Conservation (phyloP, 805 yeast species). For the Trichomonascus vanleenenianus region DNA sequence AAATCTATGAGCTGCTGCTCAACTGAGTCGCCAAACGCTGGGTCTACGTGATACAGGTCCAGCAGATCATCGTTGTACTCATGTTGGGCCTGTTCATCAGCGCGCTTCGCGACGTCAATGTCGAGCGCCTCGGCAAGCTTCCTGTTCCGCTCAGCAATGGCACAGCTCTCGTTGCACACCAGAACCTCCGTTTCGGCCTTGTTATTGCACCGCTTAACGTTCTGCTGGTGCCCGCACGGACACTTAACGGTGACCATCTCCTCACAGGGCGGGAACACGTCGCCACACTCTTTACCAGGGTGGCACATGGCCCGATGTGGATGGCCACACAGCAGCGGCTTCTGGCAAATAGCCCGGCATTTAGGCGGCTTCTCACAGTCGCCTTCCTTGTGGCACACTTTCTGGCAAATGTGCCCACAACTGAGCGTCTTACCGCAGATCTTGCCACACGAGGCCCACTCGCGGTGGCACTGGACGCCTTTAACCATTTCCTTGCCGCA, state of each 20-base stretch:
- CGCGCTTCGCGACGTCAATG: slow-evolving; percentile 25
- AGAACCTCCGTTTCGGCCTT: slow-evolving; percentile 35
- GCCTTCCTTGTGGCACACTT: slow-evolving; percentile 50
- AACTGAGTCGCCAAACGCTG: slow-evolving; percentile 58
- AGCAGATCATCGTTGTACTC: slow-evolving; percentile 43
- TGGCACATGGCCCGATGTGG: slow-evolving; percentile 60
- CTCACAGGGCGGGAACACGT: slow-evolving; percentile 43
- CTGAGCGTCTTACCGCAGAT: slow-evolving; percentile 46
- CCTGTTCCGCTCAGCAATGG: slow-evolving; percentile 48
- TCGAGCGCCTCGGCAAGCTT: slow-evolving; percentile 57
- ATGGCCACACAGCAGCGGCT: slow-evolving; percentile 58
- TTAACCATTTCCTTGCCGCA: slow-evolving; percentile 52
- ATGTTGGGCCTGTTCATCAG: slow-evolving; percentile 21
- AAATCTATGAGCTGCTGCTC: slow-evolving; percentile 48
- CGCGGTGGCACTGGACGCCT: slow-evolving; percentile 64
- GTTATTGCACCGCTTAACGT: background rate
- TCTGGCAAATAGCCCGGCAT: slow-evolving; percentile 56
- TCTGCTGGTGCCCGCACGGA: slow-evolving; percentile 51
- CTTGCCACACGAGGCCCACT: slow-evolving; percentile 59
- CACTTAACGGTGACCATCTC: slow-evolving; percentile 48
- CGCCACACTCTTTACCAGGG: slow-evolving; percentile 33
- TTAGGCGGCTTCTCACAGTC: slow-evolving; percentile 42
- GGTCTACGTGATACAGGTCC: slow-evolving; percentile 45
- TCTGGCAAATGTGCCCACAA: slow-evolving; percentile 49
- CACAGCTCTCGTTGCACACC: slow-evolving; percentile 69